Evolutionary conservation across 306 rosid species (phyloP), one percentile per base, ranked within the genome.

Genomic region (Canavalia ensiformis): DNA sequence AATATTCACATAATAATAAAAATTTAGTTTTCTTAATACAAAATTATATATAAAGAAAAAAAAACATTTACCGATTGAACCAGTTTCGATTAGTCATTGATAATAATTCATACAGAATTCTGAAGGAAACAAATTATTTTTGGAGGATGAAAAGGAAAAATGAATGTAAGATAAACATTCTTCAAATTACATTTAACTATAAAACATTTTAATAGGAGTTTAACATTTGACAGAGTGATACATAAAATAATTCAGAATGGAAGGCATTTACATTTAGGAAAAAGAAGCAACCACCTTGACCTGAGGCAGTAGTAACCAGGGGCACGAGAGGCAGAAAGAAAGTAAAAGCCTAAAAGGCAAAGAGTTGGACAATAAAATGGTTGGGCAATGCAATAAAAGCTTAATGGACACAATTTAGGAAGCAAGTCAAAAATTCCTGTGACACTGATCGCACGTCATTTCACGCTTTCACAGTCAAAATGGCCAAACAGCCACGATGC

Each of bases 391-490:
- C 76, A 77, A 58, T 69, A 82, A 71, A 77, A 35, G 79, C 28
- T 8, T 34, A 8, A 1, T 47, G 75, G 33, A 54, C 9, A 78
- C 64, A 28, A 54, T 42, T 71, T 8, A 33, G 52, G 84, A 28
- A 74, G 64, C 7, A 52, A 65, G 85, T 81, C 34, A 76, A 76
- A 65, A 85, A 55, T 77, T 81, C 56, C 5, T 65, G 85, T 77
- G 83, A 81, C 85, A 76, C 68, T 60, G 79, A 39, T 77, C 81
- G 72, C 75, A 65, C 83, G 85, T 81, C 88, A 85, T 72, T 65
- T 85, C 71, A 78, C 34, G 66, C 35, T 66, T 56, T 78, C 57
- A 74, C 69, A 70, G 73, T 79, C 77, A 84, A 78, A 78, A 73
- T 78, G 76, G 71, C 67, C 46, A 58, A 57, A 79, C 74, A 73